Base-by-base conservation (phyloP, 345 rosid species). In the Syzygium aqueum region DNA sequence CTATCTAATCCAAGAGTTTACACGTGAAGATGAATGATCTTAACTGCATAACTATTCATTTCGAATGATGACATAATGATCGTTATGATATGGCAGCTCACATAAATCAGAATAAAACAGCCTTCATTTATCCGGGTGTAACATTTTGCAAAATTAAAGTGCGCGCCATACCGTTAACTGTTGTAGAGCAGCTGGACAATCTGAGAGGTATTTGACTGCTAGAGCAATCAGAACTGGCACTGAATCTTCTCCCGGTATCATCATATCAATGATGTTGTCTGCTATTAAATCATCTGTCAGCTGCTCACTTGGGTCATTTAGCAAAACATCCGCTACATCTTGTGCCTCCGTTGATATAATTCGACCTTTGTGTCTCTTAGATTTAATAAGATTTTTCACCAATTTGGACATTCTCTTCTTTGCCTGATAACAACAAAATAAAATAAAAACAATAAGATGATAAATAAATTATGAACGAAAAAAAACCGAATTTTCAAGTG, bases 181-280 rank as follows among this genome's bases (percentile, higher is more conserved):
- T 84, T 93, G 92, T 3, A 98, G 94, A n/a, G 95, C 98, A 37
- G 94, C 84, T 2, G 99, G 98, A 88, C 90, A 94, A 88, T 95
- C 97, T 1, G 99, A 95, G 54, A 96, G 97, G 91, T 93, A 98
- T 88, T 96, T 95, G 9, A 95, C 88, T 56, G 99, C 97, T 2
- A 97, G 97, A 67, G 99, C 96, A 89, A 96, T 95, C 52, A 97
- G 98, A 87, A 97, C 90, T 2, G 99, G 99, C 28, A 97, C 99
- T 7, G 99, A 97, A 91, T 96, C 99, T 84, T 97, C 99, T 27
- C 99, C 99, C 1, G 99, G 99, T 27, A 97, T 97, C 98, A 97
- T 97, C 99, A 97, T 96, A 84, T 97, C 99, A 78, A 97, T 94
- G 93, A 97, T 91, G 89, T 97, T 97, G 87, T 91, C 95, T 16